These are phyloP conservation scores for Zizania palustris DNA, from an alignment of 202 grass and related monocot genomes.

Conservation along the genomic window DNA sequence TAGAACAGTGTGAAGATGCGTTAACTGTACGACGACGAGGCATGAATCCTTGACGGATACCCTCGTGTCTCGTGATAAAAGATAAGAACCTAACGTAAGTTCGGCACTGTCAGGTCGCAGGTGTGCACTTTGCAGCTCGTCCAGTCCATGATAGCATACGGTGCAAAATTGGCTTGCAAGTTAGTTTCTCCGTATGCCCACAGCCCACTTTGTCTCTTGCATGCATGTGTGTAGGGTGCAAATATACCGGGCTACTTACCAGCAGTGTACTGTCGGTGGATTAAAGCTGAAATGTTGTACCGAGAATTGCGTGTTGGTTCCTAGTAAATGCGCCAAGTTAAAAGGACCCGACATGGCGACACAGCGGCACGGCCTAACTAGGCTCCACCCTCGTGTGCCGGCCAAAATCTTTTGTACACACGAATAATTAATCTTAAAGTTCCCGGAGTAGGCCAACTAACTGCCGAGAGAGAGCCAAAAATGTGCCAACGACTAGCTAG, in stretches of 20 bases:
- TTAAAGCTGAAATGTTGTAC: neutral
- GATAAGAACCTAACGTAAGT: neutral
- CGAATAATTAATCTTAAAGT: slow-evolving; percentile 43
- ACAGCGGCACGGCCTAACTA: neutral
- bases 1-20: neutral
- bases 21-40: neutral
- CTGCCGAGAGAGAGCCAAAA: neutral
- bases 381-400: slow-evolving; percentile 28
- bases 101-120: neutral
- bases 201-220: too few relatives aligned
- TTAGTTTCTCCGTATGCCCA: neutral
- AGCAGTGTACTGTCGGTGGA: slow-evolving; percentile 22
- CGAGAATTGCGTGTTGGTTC: too few relatives aligned
- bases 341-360: slow-evolving; percentile 3
- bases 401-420: neutral
- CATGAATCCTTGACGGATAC: neutral
- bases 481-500: slow-evolving; percentile 41
- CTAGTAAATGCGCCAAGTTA: slow-evolving; percentile 27
- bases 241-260: neutral
- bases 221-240: neutral
- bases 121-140: neutral
- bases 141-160: neutral
- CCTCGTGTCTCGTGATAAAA: neutral
- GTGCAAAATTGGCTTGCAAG: neutral
- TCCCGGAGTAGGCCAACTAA: too few relatives aligned